Evolutionary conservation across 306 rosid species (phyloP), one percentile per base, ranked within the genome.

Genomic region (Begonia loranthoides): DNA sequence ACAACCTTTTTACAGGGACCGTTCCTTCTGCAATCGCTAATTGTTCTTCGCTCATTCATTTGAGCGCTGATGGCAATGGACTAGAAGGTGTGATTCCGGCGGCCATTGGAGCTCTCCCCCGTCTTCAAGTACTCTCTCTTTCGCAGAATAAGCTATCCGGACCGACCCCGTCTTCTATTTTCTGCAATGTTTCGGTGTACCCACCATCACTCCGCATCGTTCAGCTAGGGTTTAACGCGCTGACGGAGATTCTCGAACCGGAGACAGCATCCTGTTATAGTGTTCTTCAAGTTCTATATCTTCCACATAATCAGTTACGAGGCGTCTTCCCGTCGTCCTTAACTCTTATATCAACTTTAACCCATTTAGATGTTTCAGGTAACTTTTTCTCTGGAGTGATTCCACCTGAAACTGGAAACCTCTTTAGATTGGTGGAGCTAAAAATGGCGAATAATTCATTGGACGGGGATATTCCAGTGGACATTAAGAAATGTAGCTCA

Each of bases 21-120:
- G 55, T 88, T 17, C 95, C 97, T 43, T 84, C 97, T 21, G 97
- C 97, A 1, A 66, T 88, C 0, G 93, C 95, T 5, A 84, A 88
- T 44, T 84, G 93, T 51, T 82, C 84, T 38, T 75, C 87, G 63
- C 95, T 88, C 9, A 66, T 79, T 39, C 97, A 89, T 67, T 69
- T 89, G 38, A 89, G 89, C 68, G 83, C 65, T 3, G 95, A 82
- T 15, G 95, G 79, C 17, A 89, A 89, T 64, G 70, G 76, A 9
- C 81, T 89, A 2, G 69, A 69, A 44, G 97, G 97, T 24, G 84
- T 89, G 17, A 54, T 89, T 28, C 97, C 97, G 50, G 75, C 95
- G 49, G 95, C 95, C 17, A 76, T 88, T 46, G 69, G 86, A 55
- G 76, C 84, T 21, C 87, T 88, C 5, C 87, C 82, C 33, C 77